Base-by-base conservation (phyloP, 2,329 filamentous ascomycete genomes). In the Alternaria atra region DNA sequence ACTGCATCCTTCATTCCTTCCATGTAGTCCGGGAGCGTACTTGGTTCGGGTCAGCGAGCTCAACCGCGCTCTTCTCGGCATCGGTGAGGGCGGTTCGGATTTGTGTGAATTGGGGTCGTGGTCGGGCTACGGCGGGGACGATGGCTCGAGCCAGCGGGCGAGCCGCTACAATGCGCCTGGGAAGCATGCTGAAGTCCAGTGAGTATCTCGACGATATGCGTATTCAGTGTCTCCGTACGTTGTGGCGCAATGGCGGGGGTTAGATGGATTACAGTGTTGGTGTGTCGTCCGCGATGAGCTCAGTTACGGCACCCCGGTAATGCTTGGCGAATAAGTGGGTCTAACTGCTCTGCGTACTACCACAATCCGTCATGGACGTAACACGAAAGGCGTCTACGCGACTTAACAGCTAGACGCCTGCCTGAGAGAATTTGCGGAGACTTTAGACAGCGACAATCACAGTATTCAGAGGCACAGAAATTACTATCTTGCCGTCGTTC, bases 1-100 rank as follows among this genome's bases (percentile, higher is more conserved):
- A 47, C 30, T 46, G 27, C 5, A 8, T n/a, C 39, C 6, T 25
- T 29, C 10, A 39, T 29, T n/a, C 15, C 37, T 39, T 9, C 40
- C 23, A 8, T 37, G 27, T 32, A n/a, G 13, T 51, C 17, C 7
- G 15, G 5, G 30, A n/a, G 82, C 86, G 79, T 71, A 90, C 89
- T 88, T 89, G 88, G 65, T 81, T 83, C 23, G 90, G 90, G 63
- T 77, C 75, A 43, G 68, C 64, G 48, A 86, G 83, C 30, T 90
- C 87, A 46, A 85, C 83, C 25, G 90, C 87, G 60, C 81, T 63
- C 46, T 66, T 61, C 66, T 78, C 76, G 48, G 69, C 66, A 48
- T 72, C 66, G 55, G 75, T 73, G 55, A 74, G 72, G 55, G 73
- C 72, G 53, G 73, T 73, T 54, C 80, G 79, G 60, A 75, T 61